Evolutionary conservation across 345 rosid species (phyloP), one percentile per base, ranked within the genome.

Genomic region (Hevea brasiliensis): DNA sequence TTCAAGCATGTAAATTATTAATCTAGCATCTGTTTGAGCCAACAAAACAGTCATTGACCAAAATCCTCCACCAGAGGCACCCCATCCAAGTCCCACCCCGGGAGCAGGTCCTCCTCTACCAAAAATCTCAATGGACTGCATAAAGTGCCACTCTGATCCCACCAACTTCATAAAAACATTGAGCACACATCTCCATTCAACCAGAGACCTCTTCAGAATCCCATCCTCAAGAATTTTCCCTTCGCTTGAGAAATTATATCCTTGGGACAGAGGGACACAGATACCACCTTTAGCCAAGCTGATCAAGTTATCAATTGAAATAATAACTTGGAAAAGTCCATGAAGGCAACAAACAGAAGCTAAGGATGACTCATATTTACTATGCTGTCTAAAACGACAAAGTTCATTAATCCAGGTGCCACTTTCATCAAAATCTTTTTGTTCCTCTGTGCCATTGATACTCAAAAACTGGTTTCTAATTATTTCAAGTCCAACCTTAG

Each of bases 61-160:
- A 82, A 88, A 87, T 71, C 97, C 98, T 74, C 98, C 97, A 67
- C 86, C 88, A 65, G 88, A 80, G 77, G 91, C 90, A 82, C 98
- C 98, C 97, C 97, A 94, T 66, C 98, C 97, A 61, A 88, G 68
- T 72, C 95, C 97, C 42, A 89, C 80, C 56, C 98, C 97, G 15
- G 98, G 98, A 73, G 93, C 90, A 41, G 89, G 90, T 66, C 98
- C 98, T 50, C 97, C 97, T 86, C 98, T 87, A 67, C 93, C 86
- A 82, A 89, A 87, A n/a, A 61, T 72, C 83, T 94, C 97, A 72
- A 89, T 77, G 45, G 89, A 89, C 79, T 87, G 97, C 79, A 90
- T 72, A 71, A 70, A 68, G 6, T 76, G 78, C 92, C 90, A 90
- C 72, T 82, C 90, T 35, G 91, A 83, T 70, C 84, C 76, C 57